These are phyloP conservation scores for Sporopachydermia lactativora DNA, from an alignment of 805 yeast genomes.

Conservation along the genomic window DNA sequence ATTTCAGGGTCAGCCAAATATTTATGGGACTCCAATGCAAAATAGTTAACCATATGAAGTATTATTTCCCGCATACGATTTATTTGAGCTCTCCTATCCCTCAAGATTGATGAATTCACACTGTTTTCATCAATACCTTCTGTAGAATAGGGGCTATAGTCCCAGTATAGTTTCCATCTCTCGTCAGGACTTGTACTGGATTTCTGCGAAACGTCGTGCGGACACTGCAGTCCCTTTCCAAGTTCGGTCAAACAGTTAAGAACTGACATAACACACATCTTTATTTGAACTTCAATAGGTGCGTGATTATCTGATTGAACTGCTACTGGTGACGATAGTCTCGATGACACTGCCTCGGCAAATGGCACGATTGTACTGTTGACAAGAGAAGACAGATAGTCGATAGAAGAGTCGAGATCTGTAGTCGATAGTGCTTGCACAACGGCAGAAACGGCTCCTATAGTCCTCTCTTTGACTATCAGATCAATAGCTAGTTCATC, in stretches of 20 bases:
- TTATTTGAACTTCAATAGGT: neutral
- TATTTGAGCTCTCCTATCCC: slow-evolving; percentile 36
- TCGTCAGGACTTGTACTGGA: slow-evolving; percentile 21
- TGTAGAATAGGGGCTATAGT: too few species aligned
- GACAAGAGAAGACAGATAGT: slow-evolving; percentile 21
- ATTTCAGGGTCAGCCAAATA: slow-evolving; percentile 31
- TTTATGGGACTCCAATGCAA: slow-evolving; percentile 25
- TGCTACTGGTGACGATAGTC: too few species aligned
- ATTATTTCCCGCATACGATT: slow-evolving; percentile 30
- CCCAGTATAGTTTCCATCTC: slow-evolving; percentile 11
- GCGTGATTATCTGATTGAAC: slow-evolving; percentile 4
- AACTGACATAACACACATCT: slow-evolving; percentile 28
- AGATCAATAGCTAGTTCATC: slow-evolving; percentile 2
- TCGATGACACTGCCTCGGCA: slow-evolving; percentile 9
- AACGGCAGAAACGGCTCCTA: slow-evolving; percentile 18
- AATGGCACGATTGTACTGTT: slow-evolving; percentile 11
- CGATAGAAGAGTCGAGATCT: slow-evolving; percentile 15
- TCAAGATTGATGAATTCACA: slow-evolving; percentile 16
- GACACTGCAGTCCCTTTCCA: slow-evolving; percentile 53
- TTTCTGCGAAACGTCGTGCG: slow-evolving; percentile 33
- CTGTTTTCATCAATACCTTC: slow-evolving; percentile 14
- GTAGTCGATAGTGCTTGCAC: slow-evolving; percentile 13
- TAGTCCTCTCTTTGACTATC: slow-evolving; percentile 19
- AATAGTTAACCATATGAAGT: slow-evolving; percentile 25
- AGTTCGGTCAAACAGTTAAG: slow-evolving; percentile 52